These are phyloP conservation scores for Paracamarosporium sp. DNA, from an alignment of 2,329 filamentous ascomycete genomes.

Conservation along the genomic window DNA sequence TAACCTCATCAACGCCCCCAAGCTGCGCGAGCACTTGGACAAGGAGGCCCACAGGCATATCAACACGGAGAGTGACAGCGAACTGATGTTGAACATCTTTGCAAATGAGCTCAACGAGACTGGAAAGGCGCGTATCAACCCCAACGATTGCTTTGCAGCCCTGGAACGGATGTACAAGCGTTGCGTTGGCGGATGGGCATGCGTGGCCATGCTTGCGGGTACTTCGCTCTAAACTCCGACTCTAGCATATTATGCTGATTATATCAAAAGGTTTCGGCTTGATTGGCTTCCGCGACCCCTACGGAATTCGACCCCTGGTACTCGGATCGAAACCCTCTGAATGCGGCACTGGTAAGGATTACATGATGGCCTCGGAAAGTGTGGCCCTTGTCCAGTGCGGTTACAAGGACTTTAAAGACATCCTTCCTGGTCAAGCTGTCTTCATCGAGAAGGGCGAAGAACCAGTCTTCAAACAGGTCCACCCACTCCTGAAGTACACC, in stretches of 20 bases:
- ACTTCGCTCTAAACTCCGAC: slow-evolving; percentile 20
- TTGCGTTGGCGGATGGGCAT: slow-evolving; percentile 79
- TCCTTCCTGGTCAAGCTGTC: slow-evolving; percentile 83
- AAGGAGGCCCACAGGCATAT: slow-evolving; percentile 82
- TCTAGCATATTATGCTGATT: not conserved
- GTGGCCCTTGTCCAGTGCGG: slow-evolving; percentile 83
- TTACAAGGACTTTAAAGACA: slow-evolving; percentile 77
- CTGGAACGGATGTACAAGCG: slow-evolving; percentile 74
- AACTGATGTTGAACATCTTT: slow-evolving; percentile 88
- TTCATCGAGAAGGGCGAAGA: slow-evolving; percentile 80
- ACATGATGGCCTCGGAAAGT: slow-evolving; percentile 91
- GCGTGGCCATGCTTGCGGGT: slow-evolving; percentile 81
- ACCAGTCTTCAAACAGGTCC: slow-evolving; percentile 79
- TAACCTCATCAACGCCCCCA: slow-evolving; percentile 81
- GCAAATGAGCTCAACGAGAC: slow-evolving; percentile 82
- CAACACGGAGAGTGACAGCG: slow-evolving; percentile 89
- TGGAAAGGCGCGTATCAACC: slow-evolving; percentile 80
- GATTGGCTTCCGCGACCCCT: slow-evolving; percentile 78
- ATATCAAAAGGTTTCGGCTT: slow-evolving; percentile 69
- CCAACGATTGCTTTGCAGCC: slow-evolving; percentile 76
- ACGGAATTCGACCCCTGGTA: slow-evolving; percentile 83
- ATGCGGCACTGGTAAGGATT: slow-evolving; percentile 73
- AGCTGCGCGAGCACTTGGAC: slow-evolving; percentile 75
- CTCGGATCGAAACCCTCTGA: slow-evolving; percentile 75
- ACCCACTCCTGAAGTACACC: slow-evolving; percentile 71